Evolutionary conservation across 148 eudicot species (phyloP).

Genomic region (Dysphania ambrosioides): DNA sequence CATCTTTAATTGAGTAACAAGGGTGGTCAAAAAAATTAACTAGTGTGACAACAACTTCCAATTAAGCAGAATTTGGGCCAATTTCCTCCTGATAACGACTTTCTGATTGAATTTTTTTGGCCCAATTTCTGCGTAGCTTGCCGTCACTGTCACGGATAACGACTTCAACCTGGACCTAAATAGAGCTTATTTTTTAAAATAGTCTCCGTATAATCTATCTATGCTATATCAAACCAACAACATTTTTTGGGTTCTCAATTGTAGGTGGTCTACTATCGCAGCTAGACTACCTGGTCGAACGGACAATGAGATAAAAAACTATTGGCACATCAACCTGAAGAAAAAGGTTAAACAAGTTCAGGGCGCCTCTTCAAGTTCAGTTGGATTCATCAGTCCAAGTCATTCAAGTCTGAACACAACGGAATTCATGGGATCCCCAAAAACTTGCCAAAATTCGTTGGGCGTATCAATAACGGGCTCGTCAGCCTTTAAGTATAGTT

Average conservation of each 20-base stretch:
- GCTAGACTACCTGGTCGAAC: constrained; percentile 33
- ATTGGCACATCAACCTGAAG: constrained; percentile 28
- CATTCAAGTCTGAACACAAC: background rate
- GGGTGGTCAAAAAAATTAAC: too few species aligned
- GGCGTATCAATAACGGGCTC: background rate
- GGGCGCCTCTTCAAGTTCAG: background rate
- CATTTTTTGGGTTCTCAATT: background rate
- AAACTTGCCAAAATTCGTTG: background rate
- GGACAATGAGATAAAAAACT: constrained; percentile 33
- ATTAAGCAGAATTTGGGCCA: too few species aligned
- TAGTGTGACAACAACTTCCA: too few species aligned
- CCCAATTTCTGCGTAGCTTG: too few species aligned
- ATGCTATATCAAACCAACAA: too few species aligned
- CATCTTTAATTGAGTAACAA: too few species aligned
- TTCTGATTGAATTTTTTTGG: too few species aligned
- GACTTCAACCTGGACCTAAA: too few species aligned
- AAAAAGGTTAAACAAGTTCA: constrained; percentile 18
- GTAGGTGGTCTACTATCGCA: constrained; percentile 35
- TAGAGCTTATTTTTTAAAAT: too few species aligned
- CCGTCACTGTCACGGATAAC: too few species aligned
- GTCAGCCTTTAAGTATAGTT: background rate
- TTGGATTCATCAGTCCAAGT: background rate
- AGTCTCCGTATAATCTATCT: too few species aligned
- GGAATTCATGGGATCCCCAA: background rate
- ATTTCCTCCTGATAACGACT: too few species aligned